Conservation (phyloP, 768 basidiomycete genomes). For the Phanerodontia chrysosporium region DNA sequence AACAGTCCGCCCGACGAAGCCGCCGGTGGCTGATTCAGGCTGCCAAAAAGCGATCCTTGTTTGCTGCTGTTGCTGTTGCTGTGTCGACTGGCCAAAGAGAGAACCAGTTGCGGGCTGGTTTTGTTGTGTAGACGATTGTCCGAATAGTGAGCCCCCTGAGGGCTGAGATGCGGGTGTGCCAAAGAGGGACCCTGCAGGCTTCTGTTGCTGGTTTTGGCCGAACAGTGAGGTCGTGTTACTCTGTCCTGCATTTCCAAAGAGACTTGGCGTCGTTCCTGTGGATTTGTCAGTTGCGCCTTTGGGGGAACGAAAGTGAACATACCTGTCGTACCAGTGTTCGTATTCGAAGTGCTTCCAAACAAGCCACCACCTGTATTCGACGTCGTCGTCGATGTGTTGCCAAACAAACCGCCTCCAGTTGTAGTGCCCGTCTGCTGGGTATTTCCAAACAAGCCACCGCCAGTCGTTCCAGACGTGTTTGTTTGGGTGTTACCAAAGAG, state of each 20-base stretch:
- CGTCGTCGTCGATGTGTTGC: conserved; percentile 16
- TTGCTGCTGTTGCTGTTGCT: conserved; percentile 21
- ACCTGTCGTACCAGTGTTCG: conserved; percentile 8
- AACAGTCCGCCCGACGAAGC: conserved; percentile 11
- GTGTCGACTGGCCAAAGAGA: conserved; percentile 29
- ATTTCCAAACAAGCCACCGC: conserved; percentile 21
- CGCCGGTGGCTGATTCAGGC: conserved; percentile 15
- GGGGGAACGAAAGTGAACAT: no score
- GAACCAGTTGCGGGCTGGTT: conserved; percentile 19
- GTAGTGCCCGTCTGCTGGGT: conserved; percentile 6
- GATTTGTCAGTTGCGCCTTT: no score
- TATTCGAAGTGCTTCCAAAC: conserved; percentile 24
- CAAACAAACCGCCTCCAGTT: conserved; percentile 26
- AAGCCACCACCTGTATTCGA: conserved; percentile 21
- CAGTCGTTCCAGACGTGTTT: conserved; percentile 3
- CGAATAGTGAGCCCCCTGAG: conserved; percentile 2
- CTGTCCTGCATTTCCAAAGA: conserved; percentile 21
- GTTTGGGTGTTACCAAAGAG: conserved; percentile 17
- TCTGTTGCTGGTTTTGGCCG: conserved; percentile 25
- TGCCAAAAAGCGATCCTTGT: conserved; percentile 25
- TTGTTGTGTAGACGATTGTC: conserved; percentile 13
- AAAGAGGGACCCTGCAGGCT: conserved; percentile 20
- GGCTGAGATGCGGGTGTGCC: conserved; percentile 7
- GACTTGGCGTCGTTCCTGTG: not conserved
- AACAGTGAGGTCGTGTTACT: conserved; percentile 26